A percentile compares a stretch with the other conserved stretches of the same genome.
These are phyloP conservation scores for Ogataea nitratoaversa DNA, from an alignment of 805 yeast genomes.

Conservation along the genomic window DNA sequence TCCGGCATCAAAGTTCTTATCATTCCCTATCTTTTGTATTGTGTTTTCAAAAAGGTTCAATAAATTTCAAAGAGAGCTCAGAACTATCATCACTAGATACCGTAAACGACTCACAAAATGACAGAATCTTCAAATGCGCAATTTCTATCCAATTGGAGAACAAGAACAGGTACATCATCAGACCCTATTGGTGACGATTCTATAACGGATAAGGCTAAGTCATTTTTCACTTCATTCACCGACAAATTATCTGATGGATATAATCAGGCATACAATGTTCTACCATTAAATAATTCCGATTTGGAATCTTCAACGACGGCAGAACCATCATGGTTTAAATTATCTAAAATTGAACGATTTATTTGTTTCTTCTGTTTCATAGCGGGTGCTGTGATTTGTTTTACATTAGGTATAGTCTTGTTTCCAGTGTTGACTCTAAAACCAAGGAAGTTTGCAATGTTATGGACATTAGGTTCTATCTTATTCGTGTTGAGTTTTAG, in stretches of 20 bases:
- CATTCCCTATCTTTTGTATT: no score
- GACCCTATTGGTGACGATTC: slow-evolving; percentile 11
- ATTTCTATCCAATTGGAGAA: slow-evolving; percentile 28
- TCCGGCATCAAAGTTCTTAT: no score
- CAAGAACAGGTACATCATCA: slow-evolving; percentile 11
- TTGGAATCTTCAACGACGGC: slow-evolving; percentile 38
- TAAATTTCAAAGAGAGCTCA: no score
- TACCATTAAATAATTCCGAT: slow-evolving; percentile 61
- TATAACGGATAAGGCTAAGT: slow-evolving; percentile 16
- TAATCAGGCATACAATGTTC: slow-evolving; percentile 56
- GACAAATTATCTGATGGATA: slow-evolving; percentile 26
- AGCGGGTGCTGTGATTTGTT: slow-evolving; percentile 74
- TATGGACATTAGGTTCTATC: slow-evolving; percentile 90
- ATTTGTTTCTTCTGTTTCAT: slow-evolving; percentile 75
- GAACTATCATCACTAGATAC: no score
- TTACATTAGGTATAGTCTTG: slow-evolving; percentile 72
- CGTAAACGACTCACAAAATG: slow-evolving; percentile 1
- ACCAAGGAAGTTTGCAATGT: slow-evolving; percentile 85
- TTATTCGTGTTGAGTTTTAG: slow-evolving; percentile 88
- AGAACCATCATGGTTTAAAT: slow-evolving; percentile 75
- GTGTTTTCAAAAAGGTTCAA: no score
- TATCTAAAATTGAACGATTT: slow-evolving; percentile 76
- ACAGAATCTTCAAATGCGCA: slow-evolving; percentile 13
- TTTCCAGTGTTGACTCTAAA: slow-evolving; percentile 86
- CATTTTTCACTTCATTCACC: slow-evolving; percentile 17